phyloP scores from a whole-genome alignment of 768 basidiomycete species.

The Multifurca ochricompacta region DNA sequence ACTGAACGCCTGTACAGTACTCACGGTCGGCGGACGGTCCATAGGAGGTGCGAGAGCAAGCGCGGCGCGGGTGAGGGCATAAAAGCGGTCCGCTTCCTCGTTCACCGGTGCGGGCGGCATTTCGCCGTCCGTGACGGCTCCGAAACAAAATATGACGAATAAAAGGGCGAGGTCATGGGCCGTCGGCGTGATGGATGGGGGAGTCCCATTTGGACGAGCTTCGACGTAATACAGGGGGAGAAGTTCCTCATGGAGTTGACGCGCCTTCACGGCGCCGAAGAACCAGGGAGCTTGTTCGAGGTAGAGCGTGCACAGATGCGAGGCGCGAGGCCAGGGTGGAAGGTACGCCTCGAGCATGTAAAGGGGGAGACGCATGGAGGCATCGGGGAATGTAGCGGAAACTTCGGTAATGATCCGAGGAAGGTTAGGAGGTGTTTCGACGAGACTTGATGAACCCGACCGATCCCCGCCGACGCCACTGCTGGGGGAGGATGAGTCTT shows the following conservation, averaged over 20 bases:
- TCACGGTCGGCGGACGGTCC: slow-evolving; percentile 62
- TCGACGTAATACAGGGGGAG: slow-evolving; percentile 62
- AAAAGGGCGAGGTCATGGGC: slow-evolving; percentile 13
- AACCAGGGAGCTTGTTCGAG: slow-evolving; percentile 78
- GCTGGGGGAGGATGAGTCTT: background rate
- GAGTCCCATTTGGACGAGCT: slow-evolving; percentile 23
- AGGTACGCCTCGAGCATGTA: slow-evolving; percentile 36
- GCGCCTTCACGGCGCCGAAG: slow-evolving; percentile 59
- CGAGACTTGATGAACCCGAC: background rate
- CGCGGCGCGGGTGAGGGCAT: slow-evolving; percentile 54
- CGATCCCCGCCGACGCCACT: background rate
- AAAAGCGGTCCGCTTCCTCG: slow-evolving; percentile 43
- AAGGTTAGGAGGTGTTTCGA: background rate
- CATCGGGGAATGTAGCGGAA: slow-evolving; percentile 9
- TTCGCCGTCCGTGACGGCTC: slow-evolving; percentile 6
- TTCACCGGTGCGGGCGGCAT: slow-evolving; percentile 40
- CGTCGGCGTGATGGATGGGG: background rate
- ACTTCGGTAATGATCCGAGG: slow-evolving; percentile 2
- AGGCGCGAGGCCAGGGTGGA: slow-evolving; percentile 52
- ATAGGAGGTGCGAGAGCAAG: slow-evolving; percentile 60
- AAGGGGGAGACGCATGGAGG: background rate
- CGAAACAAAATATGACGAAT: slow-evolving; percentile 10
- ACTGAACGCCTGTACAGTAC: slow-evolving; percentile 58
- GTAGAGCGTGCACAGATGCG: slow-evolving; percentile 56
- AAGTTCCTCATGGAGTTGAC: slow-evolving; percentile 56